phyloP scores from a whole-genome alignment of 176 grass and related monocot genomes.

The Saccharum spontaneum region DNA sequence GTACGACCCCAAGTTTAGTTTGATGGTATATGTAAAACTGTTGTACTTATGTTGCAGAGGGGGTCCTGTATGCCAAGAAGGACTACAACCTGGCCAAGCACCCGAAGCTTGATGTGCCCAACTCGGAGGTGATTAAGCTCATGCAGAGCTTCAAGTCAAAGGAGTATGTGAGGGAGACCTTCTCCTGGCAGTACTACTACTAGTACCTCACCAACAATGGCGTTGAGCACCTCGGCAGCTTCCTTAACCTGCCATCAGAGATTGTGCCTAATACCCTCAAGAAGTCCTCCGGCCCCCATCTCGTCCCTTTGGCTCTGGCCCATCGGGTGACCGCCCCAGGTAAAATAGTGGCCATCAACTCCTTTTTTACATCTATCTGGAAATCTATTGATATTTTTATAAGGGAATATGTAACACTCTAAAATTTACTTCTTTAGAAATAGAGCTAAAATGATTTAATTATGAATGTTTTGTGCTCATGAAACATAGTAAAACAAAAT shows the following conservation, averaged over 20 bases:
- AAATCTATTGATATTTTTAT: neutral
- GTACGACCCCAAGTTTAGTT: neutral
- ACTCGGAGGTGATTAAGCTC: constrained; percentile 92
- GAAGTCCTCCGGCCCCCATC: constrained; percentile 77
- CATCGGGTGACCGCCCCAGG: constrained; percentile 84
- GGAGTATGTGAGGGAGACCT: constrained; percentile 92
- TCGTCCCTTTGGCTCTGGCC: constrained; percentile 80
- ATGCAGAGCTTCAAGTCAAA: constrained; percentile 99
- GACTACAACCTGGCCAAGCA: constrained; percentile 97
- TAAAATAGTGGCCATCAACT: neutral
- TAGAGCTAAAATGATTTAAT: too few relatives aligned
- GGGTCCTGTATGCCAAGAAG: constrained; percentile 86
- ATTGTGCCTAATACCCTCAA: constrained; percentile 90
- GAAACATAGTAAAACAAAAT: too few relatives aligned
- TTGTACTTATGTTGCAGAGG: constrained; percentile 46
- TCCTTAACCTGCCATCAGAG: constrained; percentile 89
- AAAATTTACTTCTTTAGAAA: too few relatives aligned
- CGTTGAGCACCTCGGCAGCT: constrained; percentile 77
- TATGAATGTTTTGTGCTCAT: too few relatives aligned
- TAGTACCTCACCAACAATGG: constrained; percentile 96
- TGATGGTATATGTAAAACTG: too few relatives aligned
- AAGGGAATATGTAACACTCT: neutral
- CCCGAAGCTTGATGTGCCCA: constrained; percentile 69
- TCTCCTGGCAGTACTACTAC: constrained; percentile 90
- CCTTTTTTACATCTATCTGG: neutral